phyloP scores from a whole-genome alignment of 768 basidiomycete genomes.

The Termitomyces sp. region DNA sequence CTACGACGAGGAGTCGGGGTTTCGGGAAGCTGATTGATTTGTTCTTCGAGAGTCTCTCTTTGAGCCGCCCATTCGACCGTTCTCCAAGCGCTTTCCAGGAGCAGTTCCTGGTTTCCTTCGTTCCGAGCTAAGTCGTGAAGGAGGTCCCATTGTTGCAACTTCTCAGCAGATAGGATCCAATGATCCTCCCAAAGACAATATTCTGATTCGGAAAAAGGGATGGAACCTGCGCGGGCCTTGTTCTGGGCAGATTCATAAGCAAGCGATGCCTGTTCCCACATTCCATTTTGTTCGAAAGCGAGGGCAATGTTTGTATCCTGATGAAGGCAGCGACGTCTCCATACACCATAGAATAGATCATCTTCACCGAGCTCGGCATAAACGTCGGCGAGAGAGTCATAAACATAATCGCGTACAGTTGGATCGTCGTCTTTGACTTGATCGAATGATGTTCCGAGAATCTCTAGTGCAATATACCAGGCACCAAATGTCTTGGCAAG shows the following conservation, averaged over 20 bases:
- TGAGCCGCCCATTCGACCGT: constrained; percentile 88
- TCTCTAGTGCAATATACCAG: constrained; percentile 90
- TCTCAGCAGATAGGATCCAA: constrained; percentile 94
- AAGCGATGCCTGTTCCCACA: constrained; percentile 90
- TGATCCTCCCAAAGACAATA: constrained; percentile 99
- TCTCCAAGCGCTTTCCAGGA: constrained; percentile 95
- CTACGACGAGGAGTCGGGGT: constrained; percentile 91
- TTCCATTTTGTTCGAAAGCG: constrained; percentile 91
- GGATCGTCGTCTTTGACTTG: constrained; percentile 75
- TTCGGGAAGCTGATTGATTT: constrained; percentile 74
- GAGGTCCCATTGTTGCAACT: constrained; percentile 97
- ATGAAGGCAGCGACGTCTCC: constrained; percentile 87
- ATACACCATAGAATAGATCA: constrained; percentile 94
- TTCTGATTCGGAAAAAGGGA: constrained; percentile 91
- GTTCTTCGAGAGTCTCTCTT: constrained; percentile 71
- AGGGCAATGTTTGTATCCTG: constrained; percentile 84
- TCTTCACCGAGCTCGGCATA: constrained; percentile 96
- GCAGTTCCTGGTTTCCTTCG: constrained; percentile 87
- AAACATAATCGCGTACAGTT: constrained; percentile 72
- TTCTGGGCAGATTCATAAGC: constrained; percentile 89
- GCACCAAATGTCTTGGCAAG: constrained; percentile 93
- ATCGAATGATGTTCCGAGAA: constrained; percentile 77
- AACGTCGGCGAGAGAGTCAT: constrained; percentile 88
- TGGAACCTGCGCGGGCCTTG: constrained; percentile 70
- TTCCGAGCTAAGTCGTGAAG: constrained; percentile 84